phyloP scores from a whole-genome alignment of 2,329 filamentous ascomycete genomes.

The Colletotrichum sp. region DNA sequence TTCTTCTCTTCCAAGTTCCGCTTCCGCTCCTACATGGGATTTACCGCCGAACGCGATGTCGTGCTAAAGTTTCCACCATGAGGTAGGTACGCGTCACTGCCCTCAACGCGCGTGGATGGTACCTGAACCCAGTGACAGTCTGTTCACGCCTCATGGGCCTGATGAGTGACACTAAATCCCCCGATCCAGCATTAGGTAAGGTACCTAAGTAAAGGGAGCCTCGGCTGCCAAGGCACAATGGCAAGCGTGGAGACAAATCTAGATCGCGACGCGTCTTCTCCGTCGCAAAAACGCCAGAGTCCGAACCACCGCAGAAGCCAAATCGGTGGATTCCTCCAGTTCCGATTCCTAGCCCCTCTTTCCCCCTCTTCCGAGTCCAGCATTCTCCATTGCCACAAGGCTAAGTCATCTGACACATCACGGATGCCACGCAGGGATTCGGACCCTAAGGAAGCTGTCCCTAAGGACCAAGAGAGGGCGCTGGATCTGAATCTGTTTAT shows the following conservation, averaged over 20 bases:
- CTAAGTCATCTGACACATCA: not conserved
- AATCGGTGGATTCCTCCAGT: not conserved
- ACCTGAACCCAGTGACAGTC: not conserved
- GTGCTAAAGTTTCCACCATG: not conserved
- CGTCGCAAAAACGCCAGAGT: not conserved
- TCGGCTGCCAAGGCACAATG: not conserved
- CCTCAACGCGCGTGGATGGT: not conserved
- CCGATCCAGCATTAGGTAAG: not conserved
- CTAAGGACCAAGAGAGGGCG: not conserved
- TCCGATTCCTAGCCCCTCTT: not conserved
- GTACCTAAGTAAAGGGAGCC: not conserved
- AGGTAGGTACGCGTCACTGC: not conserved
- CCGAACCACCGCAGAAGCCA: not conserved
- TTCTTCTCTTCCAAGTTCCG: not conserved
- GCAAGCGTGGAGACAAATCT: not conserved
- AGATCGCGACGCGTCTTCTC: not conserved
- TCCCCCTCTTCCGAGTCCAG: not conserved
- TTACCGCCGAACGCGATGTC: not conserved
- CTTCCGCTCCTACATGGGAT: not conserved
- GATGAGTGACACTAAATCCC: not conserved
- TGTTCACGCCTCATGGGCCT: not conserved
- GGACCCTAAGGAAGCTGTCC: not conserved
- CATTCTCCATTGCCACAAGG: not conserved
- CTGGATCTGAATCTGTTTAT: not conserved
- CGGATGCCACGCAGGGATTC: not conserved